phyloP scores from a whole-genome alignment of 1,139 yeast species.

The Saccharomycopsis crataegensis region DNA sequence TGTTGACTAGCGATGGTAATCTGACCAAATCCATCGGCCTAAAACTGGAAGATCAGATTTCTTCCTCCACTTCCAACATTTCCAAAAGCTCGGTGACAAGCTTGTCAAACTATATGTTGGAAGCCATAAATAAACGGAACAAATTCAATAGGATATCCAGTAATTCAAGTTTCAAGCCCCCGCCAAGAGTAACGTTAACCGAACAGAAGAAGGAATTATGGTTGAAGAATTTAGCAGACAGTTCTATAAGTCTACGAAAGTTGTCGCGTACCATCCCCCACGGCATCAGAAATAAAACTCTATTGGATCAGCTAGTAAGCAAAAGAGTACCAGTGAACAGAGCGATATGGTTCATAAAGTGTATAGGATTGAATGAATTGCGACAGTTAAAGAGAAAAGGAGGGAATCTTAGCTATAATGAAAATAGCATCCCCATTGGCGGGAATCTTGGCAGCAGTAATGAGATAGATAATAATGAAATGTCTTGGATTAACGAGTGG shows the following conservation, averaged over 20 bases:
- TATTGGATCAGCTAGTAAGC: slow-evolving; percentile 63
- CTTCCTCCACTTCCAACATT: background rate
- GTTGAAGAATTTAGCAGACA: slow-evolving; percentile 72
- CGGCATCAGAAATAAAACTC: slow-evolving; percentile 67
- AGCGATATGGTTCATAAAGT: slow-evolving; percentile 85
- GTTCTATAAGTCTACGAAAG: slow-evolving; percentile 54
- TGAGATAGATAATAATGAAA: slow-evolving; percentile 33
- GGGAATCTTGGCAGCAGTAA: background rate
- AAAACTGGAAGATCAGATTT: background rate
- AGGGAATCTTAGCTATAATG: slow-evolving; percentile 16
- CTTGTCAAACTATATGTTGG: slow-evolving; percentile 51
- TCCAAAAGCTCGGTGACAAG: slow-evolving; percentile 22
- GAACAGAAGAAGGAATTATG: slow-evolving; percentile 80
- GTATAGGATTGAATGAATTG: slow-evolving; percentile 79
- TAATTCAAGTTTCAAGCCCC: slow-evolving; percentile 59
- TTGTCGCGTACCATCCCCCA: slow-evolving; percentile 84
- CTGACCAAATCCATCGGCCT: background rate
- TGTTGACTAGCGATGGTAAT: background rate
- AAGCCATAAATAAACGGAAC: slow-evolving; percentile 60
- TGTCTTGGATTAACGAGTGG: slow-evolving; percentile 80
- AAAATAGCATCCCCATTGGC: slow-evolving; percentile 2
- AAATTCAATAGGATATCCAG: slow-evolving; percentile 52
- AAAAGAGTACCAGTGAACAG: slow-evolving; percentile 65
- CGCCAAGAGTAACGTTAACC: slow-evolving; percentile 82
- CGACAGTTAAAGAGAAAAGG: slow-evolving; percentile 56